Evolutionary conservation across 2,329 filamentous ascomycete genomes (phyloP).

Genomic region (Phoma herbarum): DNA sequence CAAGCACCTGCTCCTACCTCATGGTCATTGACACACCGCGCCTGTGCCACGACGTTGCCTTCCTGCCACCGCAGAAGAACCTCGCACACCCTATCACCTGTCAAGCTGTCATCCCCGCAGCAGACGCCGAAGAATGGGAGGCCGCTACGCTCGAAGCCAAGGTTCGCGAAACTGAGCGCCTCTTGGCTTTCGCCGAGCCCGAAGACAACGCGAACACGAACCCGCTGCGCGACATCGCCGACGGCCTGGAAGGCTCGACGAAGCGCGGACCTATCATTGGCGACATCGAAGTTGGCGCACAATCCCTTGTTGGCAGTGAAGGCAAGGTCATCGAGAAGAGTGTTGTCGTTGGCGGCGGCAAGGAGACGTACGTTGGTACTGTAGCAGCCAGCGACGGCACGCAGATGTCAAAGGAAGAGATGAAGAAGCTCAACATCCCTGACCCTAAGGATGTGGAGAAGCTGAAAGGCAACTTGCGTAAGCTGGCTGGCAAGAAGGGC

Average conservation of each 20-base stretch:
- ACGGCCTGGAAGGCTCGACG: constrained; percentile 39
- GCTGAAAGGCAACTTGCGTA: constrained; percentile 72
- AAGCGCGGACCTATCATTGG: constrained; percentile 61
- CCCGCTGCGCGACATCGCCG: constrained; percentile 46
- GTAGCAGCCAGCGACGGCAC: constrained; percentile 69
- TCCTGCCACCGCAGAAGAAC: constrained; percentile 80
- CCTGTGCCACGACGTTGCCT: constrained; percentile 86
- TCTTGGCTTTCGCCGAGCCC: constrained; percentile 27
- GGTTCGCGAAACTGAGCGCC: constrained; percentile 36
- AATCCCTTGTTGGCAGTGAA: constrained; percentile 63
- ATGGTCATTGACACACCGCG: constrained; percentile 93
- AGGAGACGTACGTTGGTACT: constrained; percentile 62
- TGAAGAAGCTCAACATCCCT: constrained; percentile 70
- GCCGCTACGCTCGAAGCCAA: constrained; percentile 45
- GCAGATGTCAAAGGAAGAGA: constrained; percentile 69
- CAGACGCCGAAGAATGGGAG: constrained; percentile 61
- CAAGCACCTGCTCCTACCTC: constrained; percentile 88
- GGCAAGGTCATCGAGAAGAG: constrained; percentile 65
- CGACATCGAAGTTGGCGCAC: constrained; percentile 67
- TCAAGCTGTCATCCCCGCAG: constrained; percentile 70
- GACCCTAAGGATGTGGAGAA: constrained; percentile 73
- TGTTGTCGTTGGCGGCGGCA: constrained; percentile 59
- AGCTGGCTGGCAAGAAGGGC: constrained; percentile 72
- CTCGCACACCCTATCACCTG: constrained; percentile 81
- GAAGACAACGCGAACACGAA: constrained; percentile 35